Conservation (phyloP, 805 yeast genomes). For the Myxozyma geophila region DNA sequence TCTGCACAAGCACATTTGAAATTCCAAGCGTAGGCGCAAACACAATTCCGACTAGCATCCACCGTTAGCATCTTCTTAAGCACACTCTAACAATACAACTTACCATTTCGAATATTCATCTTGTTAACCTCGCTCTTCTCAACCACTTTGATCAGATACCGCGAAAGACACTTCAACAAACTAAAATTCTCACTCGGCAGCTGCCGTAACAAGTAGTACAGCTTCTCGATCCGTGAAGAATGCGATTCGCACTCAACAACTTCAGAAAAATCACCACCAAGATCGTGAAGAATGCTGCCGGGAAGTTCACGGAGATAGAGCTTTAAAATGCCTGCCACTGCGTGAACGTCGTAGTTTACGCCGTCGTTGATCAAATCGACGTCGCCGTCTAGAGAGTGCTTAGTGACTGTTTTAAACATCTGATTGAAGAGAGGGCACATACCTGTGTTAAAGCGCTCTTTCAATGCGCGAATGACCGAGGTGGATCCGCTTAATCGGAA, state of each 20-base stretch:
- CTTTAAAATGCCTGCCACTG: slow-evolving; percentile 84
- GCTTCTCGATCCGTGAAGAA: slow-evolving; percentile 39
- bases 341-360: slow-evolving; percentile 65
- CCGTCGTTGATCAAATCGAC: slow-evolving; percentile 57
- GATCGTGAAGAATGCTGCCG: slow-evolving; percentile 65
- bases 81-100: neutral
- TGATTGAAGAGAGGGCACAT: neutral
- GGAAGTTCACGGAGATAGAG: slow-evolving; percentile 81
- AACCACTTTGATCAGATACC: slow-evolving; percentile 67
- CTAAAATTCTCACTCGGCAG: slow-evolving; percentile 63
- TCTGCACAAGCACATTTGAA: slow-evolving; percentile 62
- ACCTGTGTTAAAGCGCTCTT: slow-evolving; percentile 64
- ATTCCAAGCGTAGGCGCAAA: slow-evolving; percentile 80
- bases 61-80: neutral
- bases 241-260: slow-evolving; percentile 43
- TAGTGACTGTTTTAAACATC: neutral
- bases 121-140: slow-evolving; percentile 66
- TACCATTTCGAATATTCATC: slow-evolving; percentile 75
- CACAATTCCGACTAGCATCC: slow-evolving; percentile 60
- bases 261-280: slow-evolving; percentile 49
- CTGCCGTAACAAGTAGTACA: slow-evolving; percentile 44
- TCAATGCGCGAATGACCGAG: slow-evolving; percentile 68
- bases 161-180: slow-evolving; percentile 66
- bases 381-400: slow-evolving; percentile 54
- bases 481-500: slow-evolving; percentile 91